Percentiles rank a stretch among this genome's conserved stretches.
Evolutionary conservation across 139 green algal species (phyloP).

Genomic region (Spirogloea muscicola): DNA sequence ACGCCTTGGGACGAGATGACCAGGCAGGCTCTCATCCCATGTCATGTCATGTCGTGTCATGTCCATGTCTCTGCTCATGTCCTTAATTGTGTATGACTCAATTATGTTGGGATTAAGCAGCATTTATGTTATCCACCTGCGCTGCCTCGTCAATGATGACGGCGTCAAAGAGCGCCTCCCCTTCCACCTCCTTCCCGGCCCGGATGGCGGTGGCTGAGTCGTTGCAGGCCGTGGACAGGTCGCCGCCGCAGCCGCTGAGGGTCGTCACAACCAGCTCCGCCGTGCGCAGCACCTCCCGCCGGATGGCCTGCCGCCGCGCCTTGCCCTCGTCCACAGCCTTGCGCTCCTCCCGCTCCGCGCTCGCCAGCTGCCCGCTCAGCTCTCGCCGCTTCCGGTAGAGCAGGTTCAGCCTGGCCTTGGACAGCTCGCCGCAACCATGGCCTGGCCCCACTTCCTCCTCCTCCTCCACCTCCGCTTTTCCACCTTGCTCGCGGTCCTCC

Average conservation of each 20-base stretch:
- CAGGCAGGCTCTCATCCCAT: no score
- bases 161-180: constrained; percentile 53
- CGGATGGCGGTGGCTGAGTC: not conserved
- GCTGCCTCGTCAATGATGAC: constrained; percentile 95
- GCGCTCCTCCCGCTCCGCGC: constrained; percentile 3
- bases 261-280: constrained; percentile 40
- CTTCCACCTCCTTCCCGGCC: constrained; percentile 1
- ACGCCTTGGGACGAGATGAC: no score
- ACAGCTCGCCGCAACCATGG: no score
- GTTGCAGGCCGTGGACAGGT: constrained; percentile 29
- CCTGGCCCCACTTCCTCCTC: no score
- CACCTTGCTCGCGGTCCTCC: no score
- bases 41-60: no score
- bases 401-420: constrained; percentile 23
- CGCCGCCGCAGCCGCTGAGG: constrained; percentile 34
- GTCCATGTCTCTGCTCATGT: no score
- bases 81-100: no score
- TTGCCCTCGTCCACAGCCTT: constrained; percentile 13
- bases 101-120: no score
- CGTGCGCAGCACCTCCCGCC: constrained; percentile 27
- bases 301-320: constrained; percentile 9
- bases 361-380: constrained; percentile 7
- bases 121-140: no score
- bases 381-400: constrained; percentile 22
- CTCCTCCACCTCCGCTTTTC: no score